Percentiles rank a stretch among this genome's conserved stretches.
These are phyloP conservation scores for Suillus subaureus DNA, from an alignment of 768 basidiomycete species.

Conservation along the genomic window DNA sequence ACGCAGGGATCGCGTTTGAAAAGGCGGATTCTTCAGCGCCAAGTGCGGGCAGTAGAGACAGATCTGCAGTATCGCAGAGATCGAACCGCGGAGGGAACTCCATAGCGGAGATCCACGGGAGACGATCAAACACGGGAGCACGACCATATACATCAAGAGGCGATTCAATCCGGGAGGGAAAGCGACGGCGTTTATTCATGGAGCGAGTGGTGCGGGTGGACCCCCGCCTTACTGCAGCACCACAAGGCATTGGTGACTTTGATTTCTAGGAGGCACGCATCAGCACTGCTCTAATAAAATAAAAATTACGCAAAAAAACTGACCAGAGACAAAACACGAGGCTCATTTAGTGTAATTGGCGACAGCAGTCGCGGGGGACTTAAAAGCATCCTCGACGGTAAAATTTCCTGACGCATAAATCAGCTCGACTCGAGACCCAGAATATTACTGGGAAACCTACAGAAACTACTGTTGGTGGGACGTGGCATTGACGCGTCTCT, in stretches of 20 bases:
- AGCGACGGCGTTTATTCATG: conserved; percentile 41
- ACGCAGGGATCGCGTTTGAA: conserved; percentile 28
- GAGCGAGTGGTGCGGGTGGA: conserved; percentile 41
- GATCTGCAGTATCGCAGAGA: conserved; percentile 63
- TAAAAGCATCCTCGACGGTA: conserved; percentile 22
- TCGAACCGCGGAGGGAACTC: conserved; percentile 48
- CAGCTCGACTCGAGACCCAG: conserved; percentile 8
- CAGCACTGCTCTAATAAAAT: background rate
- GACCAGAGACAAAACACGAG: conserved; percentile 24
- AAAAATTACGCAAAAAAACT: conserved; percentile 10
- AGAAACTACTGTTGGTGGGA: background rate
- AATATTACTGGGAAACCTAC: conserved; percentile 8
- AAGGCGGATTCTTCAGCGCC: conserved; percentile 23
- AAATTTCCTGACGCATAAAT: conserved; percentile 22
- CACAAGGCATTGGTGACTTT: conserved; percentile 42
- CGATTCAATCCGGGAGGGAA: conserved; percentile 43
- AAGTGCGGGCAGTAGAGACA: conserved; percentile 53
- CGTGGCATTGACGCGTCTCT: background rate
- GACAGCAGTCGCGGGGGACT: conserved; percentile 40
- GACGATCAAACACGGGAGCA: conserved; percentile 53
- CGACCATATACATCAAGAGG: conserved; percentile 37
- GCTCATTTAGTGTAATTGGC: conserved; percentile 38
- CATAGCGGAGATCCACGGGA: conserved; percentile 69
- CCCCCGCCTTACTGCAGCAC: conserved; percentile 37
- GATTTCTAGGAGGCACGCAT: conserved; percentile 32